Evolutionary conservation across 1,284 basidiomycete species (phyloP).

Genomic region (Microbotryum lychnidis-dioicae): DNA sequence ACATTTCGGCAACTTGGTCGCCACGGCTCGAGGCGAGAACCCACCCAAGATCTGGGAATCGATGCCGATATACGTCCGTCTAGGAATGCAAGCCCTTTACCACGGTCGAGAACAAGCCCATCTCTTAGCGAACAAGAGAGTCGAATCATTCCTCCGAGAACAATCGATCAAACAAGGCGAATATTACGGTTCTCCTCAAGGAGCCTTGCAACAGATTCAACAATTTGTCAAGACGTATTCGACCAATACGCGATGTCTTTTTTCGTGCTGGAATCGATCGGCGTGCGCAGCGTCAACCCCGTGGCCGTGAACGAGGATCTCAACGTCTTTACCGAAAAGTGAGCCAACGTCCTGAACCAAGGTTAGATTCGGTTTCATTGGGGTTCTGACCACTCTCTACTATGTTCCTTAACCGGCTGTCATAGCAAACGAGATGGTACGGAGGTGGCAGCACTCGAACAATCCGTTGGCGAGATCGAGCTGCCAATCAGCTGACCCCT

Average conservation of each 20-base stretch:
- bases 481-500: too few species aligned
- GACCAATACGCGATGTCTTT: slow-evolving; percentile 15
- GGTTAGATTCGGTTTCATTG: too few species aligned
- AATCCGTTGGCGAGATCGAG: too few species aligned
- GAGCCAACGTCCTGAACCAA: slow-evolving; percentile 25
- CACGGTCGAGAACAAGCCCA: slow-evolving; percentile 7
- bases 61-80: slow-evolving; percentile 77
- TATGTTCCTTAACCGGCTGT: slow-evolving; percentile 1
- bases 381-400: slow-evolving; percentile 22
- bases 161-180: slow-evolving; percentile 55
- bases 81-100: slow-evolving; percentile 35
- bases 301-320: slow-evolving; percentile 67
- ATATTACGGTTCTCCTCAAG: slow-evolving; percentile 41
- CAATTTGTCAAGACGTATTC: slow-evolving; percentile 66
- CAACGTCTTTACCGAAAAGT: slow-evolving; percentile 66
- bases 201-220: slow-evolving; percentile 50
- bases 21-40: slow-evolving; percentile 11
- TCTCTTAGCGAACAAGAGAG: background rate
- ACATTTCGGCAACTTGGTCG: slow-evolving; percentile 29
- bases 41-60: slow-evolving; percentile 27
- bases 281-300: slow-evolving; percentile 53
- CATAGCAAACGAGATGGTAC: too few species aligned
- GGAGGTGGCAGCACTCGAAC: too few species aligned
- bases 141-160: slow-evolving; percentile 36
- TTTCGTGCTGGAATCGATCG: background rate